Evolutionary conservation across 1,284 basidiomycete species (phyloP), one percentile per base, ranked within the genome.

Genomic region (Puccinia horiana): DNA sequence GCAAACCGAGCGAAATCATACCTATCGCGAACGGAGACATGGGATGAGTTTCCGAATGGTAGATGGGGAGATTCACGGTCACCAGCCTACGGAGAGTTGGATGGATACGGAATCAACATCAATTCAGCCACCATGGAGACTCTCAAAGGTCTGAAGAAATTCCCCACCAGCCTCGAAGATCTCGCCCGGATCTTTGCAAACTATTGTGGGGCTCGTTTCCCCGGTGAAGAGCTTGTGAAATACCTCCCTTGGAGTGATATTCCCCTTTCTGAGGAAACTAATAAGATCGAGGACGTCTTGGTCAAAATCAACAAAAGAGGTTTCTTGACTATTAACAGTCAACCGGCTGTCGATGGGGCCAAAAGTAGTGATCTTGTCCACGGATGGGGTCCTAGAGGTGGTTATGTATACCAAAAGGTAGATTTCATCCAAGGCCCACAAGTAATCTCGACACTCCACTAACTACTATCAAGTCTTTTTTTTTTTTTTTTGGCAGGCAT

Each of bases 181-280:
- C 84, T 87, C 79, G 78, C 78, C 26, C 52, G 44, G 16, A 72
- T 80, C 42, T 80, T 80, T 73, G 78, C 78, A 2, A 73, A 70
- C 42, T 96, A 96, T 90, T 96, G 94, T 88, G 85, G 85, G 49
- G 84, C 84, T 23, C 88, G 88, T 84, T 87, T 88, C 70, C 74
- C 74, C 16, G 58, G 74, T 32, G 84, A 85, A 14, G 87, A 86
- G n/a, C 83, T 85, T 20, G 83, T 88, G 76, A 84, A 86, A 65
- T 92, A 94, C 56, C 90, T 98, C 44, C 96, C 96, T 0, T 99
- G 97, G 97, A 96, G 94, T n/a, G 95, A 97, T 86, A 91, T 94
- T 83, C 90, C 91, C 29, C 91, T 94, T 23, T 91, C 94, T 42
- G 90, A 90, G 69, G 96, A 99, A 88, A 99, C 94, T 2, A 89